A percentile compares a stretch with the other conserved stretches of the same genome.
These are phyloP conservation scores for Didymella pinodella DNA, from an alignment of 2,329 filamentous ascomycete species.

Conservation along the genomic window DNA sequence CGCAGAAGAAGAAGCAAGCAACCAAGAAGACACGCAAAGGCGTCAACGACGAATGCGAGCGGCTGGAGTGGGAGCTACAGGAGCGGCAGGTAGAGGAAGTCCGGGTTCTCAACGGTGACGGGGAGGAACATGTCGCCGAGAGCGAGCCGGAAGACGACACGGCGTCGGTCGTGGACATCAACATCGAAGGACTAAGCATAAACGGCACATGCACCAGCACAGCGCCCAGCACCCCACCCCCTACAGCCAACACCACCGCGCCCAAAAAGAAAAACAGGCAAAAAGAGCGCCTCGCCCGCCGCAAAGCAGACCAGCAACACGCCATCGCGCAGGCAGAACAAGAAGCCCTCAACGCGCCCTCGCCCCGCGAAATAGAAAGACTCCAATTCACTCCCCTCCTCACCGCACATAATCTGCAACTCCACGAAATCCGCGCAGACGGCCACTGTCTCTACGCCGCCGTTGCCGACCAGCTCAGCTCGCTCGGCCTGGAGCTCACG, in stretches of 20 bases:
- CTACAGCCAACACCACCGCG: slow-evolving; percentile 7
- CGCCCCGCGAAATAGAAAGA: slow-evolving; percentile 50
- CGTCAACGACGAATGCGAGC: slow-evolving; percentile 69
- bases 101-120: slow-evolving; percentile 49
- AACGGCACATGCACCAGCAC: slow-evolving; percentile 3
- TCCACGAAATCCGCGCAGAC: slow-evolving; percentile 85
- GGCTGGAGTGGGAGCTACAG: slow-evolving; percentile 63
- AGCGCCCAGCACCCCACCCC: background rate
- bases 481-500: slow-evolving; percentile 46
- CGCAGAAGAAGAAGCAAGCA: slow-evolving; percentile 95
- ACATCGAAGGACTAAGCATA: slow-evolving; percentile 19
- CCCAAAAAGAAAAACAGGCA: slow-evolving; percentile 79
- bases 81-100: slow-evolving; percentile 63
- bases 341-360: slow-evolving; percentile 68
- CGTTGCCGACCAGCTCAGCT: slow-evolving; percentile 80
- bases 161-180: background rate
- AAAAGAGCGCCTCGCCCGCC: slow-evolving; percentile 87
- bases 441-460: slow-evolving; percentile 96
- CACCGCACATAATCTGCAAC: slow-evolving; percentile 67
- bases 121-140: slow-evolving; percentile 21
- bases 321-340: slow-evolving; percentile 71
- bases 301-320: slow-evolving; percentile 83
- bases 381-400: slow-evolving; percentile 74
- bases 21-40: slow-evolving; percentile 77
- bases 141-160: slow-evolving; percentile 9